Evolutionary conservation across 352 stramenopile genomes (phyloP).

Genomic region (Globisporangium nagaii): DNA sequence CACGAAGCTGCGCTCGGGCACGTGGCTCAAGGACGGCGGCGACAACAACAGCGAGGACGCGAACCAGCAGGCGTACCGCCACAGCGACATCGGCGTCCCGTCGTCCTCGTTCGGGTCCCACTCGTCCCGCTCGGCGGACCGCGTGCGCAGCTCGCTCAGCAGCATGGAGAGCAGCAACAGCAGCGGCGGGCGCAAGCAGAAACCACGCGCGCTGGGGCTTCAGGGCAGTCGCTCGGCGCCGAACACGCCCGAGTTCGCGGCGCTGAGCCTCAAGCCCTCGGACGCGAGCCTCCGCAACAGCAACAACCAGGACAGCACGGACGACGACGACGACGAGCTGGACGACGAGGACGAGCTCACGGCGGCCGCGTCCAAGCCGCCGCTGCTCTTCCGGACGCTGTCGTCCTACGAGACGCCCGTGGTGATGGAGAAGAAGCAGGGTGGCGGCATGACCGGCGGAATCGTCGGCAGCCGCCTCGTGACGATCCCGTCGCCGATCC

Average conservation of each 20-base stretch:
- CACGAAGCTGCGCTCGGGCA: constrained; percentile 66
- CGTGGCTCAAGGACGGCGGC: constrained; percentile 41
- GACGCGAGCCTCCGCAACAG: too few relatives aligned
- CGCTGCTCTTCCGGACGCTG: constrained; percentile 60
- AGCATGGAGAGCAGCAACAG: constrained; percentile 24
- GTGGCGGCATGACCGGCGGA: background rate
- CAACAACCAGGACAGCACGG: constrained; percentile 30
- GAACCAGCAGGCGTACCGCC: constrained; percentile 6
- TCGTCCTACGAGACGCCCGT: constrained; percentile 80
- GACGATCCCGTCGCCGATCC: constrained; percentile 52
- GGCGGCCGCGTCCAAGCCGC: constrained; percentile 26
- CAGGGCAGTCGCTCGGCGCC: constrained; percentile 38
- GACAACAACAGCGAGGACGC: constrained; percentile 20
- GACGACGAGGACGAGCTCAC: constrained; percentile 17
- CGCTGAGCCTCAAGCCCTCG: constrained; percentile 8
- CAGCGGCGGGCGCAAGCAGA: constrained; percentile 8
- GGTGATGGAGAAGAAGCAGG: constrained; percentile 44
- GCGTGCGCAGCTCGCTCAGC: constrained; percentile 21
- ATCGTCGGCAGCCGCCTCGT: constrained; percentile 16
- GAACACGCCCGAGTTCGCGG: constrained; percentile 35
- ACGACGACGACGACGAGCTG: constrained; percentile 32
- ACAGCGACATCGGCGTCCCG: constrained; percentile 17
- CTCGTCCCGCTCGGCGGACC: background rate
- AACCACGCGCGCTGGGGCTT: constrained; percentile 8
- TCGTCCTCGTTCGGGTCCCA: background rate